Evolutionary conservation across 2,329 filamentous ascomycete genomes (phyloP).

Genomic region (Sporothrix inflata): DNA sequence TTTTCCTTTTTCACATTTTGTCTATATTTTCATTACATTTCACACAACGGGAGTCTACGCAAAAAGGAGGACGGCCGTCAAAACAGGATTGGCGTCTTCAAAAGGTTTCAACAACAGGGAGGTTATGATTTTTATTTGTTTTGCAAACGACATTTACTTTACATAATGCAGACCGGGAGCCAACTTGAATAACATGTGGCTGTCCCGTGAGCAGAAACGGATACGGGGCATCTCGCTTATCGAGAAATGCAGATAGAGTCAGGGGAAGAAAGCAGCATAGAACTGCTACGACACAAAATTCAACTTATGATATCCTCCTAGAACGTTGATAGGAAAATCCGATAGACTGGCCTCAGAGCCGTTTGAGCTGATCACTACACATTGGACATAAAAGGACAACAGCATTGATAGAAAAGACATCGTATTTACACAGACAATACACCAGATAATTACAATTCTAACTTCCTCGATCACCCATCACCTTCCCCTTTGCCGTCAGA

Average conservation of each 20-base stretch:
- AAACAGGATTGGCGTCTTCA: background rate
- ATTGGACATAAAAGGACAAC: background rate
- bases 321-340: background rate
- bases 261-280: background rate
- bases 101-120: slow-evolving; percentile 41
- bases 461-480: background rate
- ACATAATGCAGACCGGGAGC: slow-evolving; percentile 20
- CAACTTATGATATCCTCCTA: slow-evolving; percentile 41
- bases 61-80: background rate
- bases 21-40: background rate
- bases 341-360: background rate
- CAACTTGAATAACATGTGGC: background rate
- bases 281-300: slow-evolving; percentile 36
- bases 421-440: slow-evolving; percentile 7
- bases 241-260: background rate
- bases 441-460: background rate
- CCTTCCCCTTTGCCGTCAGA: background rate
- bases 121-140: slow-evolving; percentile 27
- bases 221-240: slow-evolving; percentile 25
- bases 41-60: slow-evolving; percentile 6
- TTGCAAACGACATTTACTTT: slow-evolving; percentile 8
- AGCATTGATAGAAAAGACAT: background rate
- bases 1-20: background rate
- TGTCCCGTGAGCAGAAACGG: background rate
- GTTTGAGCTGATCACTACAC: background rate